phyloP scores from a whole-genome alignment of 208 protist species.

The Trypanosoma grayi region DNA sequence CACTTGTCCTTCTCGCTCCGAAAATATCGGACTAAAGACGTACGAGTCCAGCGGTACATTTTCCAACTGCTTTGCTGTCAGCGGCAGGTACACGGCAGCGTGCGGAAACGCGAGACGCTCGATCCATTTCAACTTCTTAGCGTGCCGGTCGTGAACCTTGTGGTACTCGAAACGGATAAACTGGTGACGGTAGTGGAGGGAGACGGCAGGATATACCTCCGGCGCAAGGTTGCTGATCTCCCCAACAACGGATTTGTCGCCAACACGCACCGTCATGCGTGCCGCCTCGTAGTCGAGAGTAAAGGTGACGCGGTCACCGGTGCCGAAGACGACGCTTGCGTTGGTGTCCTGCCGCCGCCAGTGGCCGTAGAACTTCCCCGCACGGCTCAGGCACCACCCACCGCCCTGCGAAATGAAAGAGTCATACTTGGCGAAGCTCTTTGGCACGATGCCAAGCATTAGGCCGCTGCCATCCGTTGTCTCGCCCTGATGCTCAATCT shows the following conservation, averaged over 20 bases:
- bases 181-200: constrained; percentile 90
- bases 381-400: constrained; percentile 90
- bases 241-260: constrained; percentile 74
- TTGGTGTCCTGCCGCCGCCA: constrained; percentile 78
- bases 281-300: constrained; percentile 85
- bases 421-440: constrained; percentile 89
- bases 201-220: constrained; percentile 91
- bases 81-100: constrained; percentile 56
- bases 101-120: constrained; percentile 56
- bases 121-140: constrained; percentile 65
- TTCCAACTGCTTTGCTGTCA: constrained; percentile 41
- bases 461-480: constrained; percentile 90
- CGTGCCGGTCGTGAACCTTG: constrained; percentile 53
- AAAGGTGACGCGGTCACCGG: constrained; percentile 86
- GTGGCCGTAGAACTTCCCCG: constrained; percentile 93
- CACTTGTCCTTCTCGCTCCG: constrained; percentile 5
- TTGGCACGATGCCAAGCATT: constrained; percentile 92
- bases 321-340: constrained; percentile 71
- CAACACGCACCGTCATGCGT: constrained; percentile 85
- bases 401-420: constrained; percentile 92
- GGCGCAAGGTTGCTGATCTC: constrained; percentile 82
- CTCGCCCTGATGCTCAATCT: constrained; percentile 90
- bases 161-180: constrained; percentile 92
- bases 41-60: constrained; percentile 68
- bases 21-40: constrained; percentile 70